phyloP scores from a whole-genome alignment of 495 filamentous ascomycete genomes.

The Aspergillus saccharolyticus region DNA sequence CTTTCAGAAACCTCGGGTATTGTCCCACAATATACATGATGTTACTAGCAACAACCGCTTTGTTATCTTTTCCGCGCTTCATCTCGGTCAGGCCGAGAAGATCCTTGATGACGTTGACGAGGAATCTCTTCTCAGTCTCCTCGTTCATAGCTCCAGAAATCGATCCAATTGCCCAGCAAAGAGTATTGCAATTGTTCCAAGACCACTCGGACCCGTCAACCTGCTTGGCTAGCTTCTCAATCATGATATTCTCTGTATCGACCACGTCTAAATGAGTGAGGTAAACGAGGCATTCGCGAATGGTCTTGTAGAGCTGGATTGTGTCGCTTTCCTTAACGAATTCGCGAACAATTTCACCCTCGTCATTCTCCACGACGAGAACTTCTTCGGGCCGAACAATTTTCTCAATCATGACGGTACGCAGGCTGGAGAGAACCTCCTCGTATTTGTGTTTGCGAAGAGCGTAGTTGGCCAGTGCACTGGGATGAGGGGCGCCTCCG shows the following conservation, averaged over 20 bases:
- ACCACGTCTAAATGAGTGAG: constrained; percentile 96
- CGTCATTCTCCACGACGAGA: constrained; percentile 98
- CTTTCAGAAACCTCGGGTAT: constrained; percentile 96
- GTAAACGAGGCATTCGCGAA: constrained; percentile 94
- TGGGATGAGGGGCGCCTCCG: constrained; percentile 79
- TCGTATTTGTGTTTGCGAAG: constrained; percentile 96
- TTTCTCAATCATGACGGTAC: constrained; percentile 98
- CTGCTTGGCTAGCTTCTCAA: constrained; percentile 90
- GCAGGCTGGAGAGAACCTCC: constrained; percentile 86
- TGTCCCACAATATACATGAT: constrained; percentile 99
- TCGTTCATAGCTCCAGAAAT: constrained; percentile 99
- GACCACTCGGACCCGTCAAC: constrained; percentile 97
- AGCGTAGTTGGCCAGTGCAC: constrained; percentile 75
- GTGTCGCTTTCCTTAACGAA: constrained; percentile 99
- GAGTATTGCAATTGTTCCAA: constrained; percentile 98
- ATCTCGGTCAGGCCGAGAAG: constrained; percentile 96
- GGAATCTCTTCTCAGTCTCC: constrained; percentile 96
- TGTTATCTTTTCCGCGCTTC: constrained; percentile 99
- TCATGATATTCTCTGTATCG: constrained; percentile 98
- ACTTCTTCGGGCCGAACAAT: constrained; percentile 99
- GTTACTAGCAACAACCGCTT: constrained; percentile 97
- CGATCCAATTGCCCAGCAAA: constrained; percentile 98
- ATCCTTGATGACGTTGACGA: constrained; percentile 98
- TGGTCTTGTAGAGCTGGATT: constrained; percentile 98
- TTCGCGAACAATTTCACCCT: constrained; percentile 97